phyloP scores from a whole-genome alignment of 768 basidiomycete genomes.

The Mycena alexandri region DNA sequence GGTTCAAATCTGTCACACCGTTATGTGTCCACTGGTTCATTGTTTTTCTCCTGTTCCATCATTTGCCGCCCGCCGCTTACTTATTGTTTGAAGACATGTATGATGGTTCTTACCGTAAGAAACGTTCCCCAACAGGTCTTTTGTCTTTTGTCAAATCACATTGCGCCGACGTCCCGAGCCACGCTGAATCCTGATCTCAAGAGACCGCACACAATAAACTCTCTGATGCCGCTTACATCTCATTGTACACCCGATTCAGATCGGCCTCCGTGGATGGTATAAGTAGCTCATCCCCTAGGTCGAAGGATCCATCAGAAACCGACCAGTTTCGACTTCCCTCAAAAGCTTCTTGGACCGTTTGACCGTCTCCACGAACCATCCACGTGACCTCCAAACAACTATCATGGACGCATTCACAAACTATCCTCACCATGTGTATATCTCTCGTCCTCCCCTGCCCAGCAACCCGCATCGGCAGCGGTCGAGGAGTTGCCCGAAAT shows the following conservation, averaged over 20 bases:
- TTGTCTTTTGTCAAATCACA: constrained; percentile 3
- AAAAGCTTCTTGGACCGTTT: constrained; percentile 1
- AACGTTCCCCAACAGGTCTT: constrained; percentile 8
- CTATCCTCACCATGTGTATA: constrained; percentile 21
- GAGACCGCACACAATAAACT: constrained; percentile 18
- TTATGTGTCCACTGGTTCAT: constrained; percentile 13
- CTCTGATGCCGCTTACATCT: background rate
- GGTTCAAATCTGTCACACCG: background rate
- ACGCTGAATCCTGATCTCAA: background rate
- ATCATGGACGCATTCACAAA: constrained; percentile 33
- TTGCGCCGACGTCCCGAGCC: constrained; percentile 2
- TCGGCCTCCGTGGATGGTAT: background rate
- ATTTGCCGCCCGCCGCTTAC: background rate
- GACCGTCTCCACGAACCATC: constrained; percentile 8
- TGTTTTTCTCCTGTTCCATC: constrained; percentile 6
- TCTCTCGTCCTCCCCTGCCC: constrained; percentile 9
- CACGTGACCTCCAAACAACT: background rate
- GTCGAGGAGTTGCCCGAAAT: constrained; percentile 26
- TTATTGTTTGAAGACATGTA: background rate
- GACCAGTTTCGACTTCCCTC: background rate
- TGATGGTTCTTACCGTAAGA: constrained; percentile 5
- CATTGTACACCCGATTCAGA: background rate
- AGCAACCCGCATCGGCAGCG: constrained; percentile 3
- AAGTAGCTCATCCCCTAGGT: background rate
- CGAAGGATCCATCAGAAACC: background rate